Conservation (phyloP, 2,329 filamentous ascomycete genomes). For the Arachnomyces sp. region DNA sequence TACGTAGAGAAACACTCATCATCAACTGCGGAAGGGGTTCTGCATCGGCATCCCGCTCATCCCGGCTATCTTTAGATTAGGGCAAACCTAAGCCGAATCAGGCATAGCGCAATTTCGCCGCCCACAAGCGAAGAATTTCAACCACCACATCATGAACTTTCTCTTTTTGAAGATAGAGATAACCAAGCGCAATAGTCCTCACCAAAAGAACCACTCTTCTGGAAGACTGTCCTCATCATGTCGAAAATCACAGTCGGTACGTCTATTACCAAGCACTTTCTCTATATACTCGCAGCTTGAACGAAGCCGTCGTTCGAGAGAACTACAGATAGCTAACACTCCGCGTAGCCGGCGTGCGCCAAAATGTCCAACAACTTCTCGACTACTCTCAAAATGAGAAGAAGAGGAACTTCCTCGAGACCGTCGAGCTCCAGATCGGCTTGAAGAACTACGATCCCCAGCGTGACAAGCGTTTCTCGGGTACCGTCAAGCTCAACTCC, state of each 20-base stretch:
- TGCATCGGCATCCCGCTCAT: too few relatives aligned
- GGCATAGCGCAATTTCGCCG: too few relatives aligned
- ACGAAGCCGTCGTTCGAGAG: too few relatives aligned
- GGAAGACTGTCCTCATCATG: conserved; percentile 68
- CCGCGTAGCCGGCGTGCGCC: conserved; percentile 73
- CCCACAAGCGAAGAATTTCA: too few relatives aligned
- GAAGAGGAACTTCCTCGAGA: conserved; percentile 97
- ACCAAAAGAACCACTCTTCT: conserved; percentile 75
- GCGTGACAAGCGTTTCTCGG: conserved; percentile 99
- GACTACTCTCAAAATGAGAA: conserved; percentile 92
- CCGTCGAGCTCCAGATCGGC: conserved; percentile 74
- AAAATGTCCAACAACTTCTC: conserved; percentile 86
- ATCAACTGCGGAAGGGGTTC: too few relatives aligned
- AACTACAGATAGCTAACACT: conserved; percentile 2
- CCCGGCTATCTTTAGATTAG: too few relatives aligned
- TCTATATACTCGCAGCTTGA: neutral
- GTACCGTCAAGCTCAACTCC: conserved; percentile 90
- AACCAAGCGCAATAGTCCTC: conserved; percentile 46
- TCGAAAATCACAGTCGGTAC: conserved; percentile 52
- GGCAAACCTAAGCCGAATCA: too few relatives aligned
- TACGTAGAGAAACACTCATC: too few relatives aligned
- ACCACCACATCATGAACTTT: too few relatives aligned
- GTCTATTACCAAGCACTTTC: conserved; percentile 17
- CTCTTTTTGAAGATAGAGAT: too few relatives aligned
- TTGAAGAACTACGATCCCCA: conserved; percentile 99